These are phyloP conservation scores for Pleurotus platypus DNA, from an alignment of 768 basidiomycete genomes.

Conservation along the genomic window DNA sequence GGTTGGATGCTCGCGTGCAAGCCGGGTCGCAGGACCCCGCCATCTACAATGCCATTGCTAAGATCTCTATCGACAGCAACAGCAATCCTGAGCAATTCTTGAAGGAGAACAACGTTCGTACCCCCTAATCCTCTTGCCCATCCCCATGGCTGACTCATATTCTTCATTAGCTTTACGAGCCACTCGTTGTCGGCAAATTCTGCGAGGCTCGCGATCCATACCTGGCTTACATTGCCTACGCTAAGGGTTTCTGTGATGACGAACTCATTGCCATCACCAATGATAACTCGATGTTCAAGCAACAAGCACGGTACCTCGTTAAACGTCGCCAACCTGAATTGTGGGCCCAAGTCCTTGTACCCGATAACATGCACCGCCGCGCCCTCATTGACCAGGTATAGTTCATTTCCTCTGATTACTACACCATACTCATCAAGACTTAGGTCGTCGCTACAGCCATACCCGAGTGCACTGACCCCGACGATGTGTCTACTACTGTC, in stretches of 20 bases:
- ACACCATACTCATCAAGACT: conserved; percentile 4
- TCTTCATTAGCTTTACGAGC: conserved; percentile 78
- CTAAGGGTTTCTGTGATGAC: conserved; percentile 98
- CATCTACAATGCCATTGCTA: conserved; percentile 95
- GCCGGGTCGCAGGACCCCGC: conserved; percentile 92
- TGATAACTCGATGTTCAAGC: conserved; percentile 99
- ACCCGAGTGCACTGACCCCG: conserved; percentile 95
- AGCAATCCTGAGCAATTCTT: conserved; percentile 97
- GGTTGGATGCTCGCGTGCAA: conserved; percentile 92
- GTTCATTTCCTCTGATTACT: not conserved
- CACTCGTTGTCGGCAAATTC: conserved; percentile 96
- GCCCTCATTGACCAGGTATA: conserved; percentile 88
- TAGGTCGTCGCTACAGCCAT: conserved; percentile 92
- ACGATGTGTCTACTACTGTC: conserved; percentile 98
- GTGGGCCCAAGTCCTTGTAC: conserved; percentile 91
- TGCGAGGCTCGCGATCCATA: conserved; percentile 98
- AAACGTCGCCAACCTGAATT: conserved; percentile 93
- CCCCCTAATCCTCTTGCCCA: not conserved
- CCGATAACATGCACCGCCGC: conserved; percentile 89
- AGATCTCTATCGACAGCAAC: conserved; percentile 98
- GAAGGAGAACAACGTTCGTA: conserved; percentile 94
- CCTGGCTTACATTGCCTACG: conserved; percentile 98
- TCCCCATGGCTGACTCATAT: not conserved
- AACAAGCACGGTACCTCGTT: conserved; percentile 96
- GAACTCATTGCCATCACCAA: conserved; percentile 97